Percentiles rank a stretch among this genome's conserved stretches.
Evolutionary conservation across 257 asterid genomes (phyloP).

Genomic region (Eustoma russellianum): DNA sequence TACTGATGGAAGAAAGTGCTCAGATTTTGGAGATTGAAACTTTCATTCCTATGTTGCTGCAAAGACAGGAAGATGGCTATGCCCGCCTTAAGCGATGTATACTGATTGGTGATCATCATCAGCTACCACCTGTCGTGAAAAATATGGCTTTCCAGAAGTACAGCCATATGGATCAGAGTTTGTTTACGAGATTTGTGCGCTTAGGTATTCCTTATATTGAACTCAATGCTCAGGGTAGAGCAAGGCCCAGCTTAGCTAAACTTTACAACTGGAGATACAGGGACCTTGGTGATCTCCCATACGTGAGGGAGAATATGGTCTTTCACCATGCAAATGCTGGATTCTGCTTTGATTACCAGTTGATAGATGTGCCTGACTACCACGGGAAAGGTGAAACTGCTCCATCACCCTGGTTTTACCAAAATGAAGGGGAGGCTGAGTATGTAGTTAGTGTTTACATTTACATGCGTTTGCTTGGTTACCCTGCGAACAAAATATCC

Average conservation of each 20-base stretch:
- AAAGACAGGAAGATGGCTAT: slow-evolving; percentile 98
- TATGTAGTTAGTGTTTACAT: slow-evolving; percentile 85
- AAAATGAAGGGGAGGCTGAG: slow-evolving; percentile 99
- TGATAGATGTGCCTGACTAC: slow-evolving; percentile 88
- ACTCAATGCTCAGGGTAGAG: slow-evolving; percentile 98
- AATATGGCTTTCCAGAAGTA: slow-evolving; percentile 99
- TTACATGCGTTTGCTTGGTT: slow-evolving; percentile 95
- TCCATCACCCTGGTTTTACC: slow-evolving; percentile 99
- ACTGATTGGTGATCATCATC: slow-evolving; percentile 99
- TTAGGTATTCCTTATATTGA: slow-evolving; percentile 94
- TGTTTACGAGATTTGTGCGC: slow-evolving; percentile 93
- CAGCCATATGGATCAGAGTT: slow-evolving; percentile 99
- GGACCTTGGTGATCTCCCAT: slow-evolving; percentile 92
- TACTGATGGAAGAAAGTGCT: slow-evolving; percentile 99
- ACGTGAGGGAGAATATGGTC: slow-evolving; percentile 49
- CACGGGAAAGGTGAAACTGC: slow-evolving; percentile 93
- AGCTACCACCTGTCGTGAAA: slow-evolving; percentile 97
- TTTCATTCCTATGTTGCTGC: slow-evolving; percentile 94
- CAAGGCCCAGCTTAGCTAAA: slow-evolving; percentile 89
- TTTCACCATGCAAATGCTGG: slow-evolving; percentile 84
- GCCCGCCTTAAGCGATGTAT: slow-evolving; percentile 98
- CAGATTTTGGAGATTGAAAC: slow-evolving; percentile 98
- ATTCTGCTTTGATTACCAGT: slow-evolving; percentile 80
- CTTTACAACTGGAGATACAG: slow-evolving; percentile 97
- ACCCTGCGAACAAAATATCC: slow-evolving; percentile 91